These are phyloP conservation scores for Macrotyloma uniflorum DNA, from an alignment of 306 rosid species.

Conservation along the genomic window DNA sequence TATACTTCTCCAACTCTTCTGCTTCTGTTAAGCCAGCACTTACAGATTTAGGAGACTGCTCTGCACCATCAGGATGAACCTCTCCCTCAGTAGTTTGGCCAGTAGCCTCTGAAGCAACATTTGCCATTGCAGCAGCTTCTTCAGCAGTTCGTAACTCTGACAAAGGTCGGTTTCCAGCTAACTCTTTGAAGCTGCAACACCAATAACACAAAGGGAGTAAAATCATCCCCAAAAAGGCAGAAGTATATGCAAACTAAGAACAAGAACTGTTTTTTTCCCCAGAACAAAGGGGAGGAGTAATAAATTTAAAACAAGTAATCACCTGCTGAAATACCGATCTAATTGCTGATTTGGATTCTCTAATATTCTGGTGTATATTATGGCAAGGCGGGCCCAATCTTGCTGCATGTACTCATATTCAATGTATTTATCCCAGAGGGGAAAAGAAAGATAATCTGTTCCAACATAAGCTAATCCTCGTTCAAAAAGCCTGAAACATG, in stretches of 20 bases:
- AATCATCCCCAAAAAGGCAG: neutral
- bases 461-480: constrained; percentile 96
- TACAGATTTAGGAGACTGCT: constrained; percentile 71
- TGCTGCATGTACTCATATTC: constrained; percentile 98
- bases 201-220: constrained; percentile 39
- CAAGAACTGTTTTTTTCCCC: neutral
- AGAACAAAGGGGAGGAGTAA: neutral
- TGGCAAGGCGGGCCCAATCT: constrained; percentile 91
- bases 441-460: constrained; percentile 90
- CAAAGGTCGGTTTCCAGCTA: constrained; percentile 84
- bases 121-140: constrained; percentile 63
- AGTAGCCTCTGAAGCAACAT: constrained; percentile 54
- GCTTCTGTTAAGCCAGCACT: constrained; percentile 95
- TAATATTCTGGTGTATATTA: constrained; percentile 86
- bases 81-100: constrained; percentile 64
- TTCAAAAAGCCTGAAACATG: constrained; percentile 91
- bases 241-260: neutral
- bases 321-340: constrained; percentile 96
- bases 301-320: constrained; percentile 25
- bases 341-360: constrained; percentile 96
- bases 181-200: constrained; percentile 83
- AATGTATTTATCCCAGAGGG: constrained; percentile 97
- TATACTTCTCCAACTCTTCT: constrained; percentile 98
- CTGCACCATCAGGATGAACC: constrained; percentile 60
- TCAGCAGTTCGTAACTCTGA: constrained; percentile 79